Conservation (phyloP, 2,329 filamentous ascomycete genomes). For the Monosporascus sp. region DNA sequence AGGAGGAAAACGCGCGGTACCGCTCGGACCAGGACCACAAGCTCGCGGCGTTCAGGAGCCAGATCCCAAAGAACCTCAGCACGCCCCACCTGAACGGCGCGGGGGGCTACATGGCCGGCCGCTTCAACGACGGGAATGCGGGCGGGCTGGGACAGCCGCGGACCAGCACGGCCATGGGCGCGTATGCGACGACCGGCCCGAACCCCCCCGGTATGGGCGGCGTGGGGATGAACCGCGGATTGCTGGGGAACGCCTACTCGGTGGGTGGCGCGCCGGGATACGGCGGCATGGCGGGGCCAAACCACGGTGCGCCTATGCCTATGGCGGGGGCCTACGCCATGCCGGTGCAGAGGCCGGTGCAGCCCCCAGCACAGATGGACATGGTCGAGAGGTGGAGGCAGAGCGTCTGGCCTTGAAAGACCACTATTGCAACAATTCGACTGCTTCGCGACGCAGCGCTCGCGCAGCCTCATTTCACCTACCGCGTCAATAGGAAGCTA, state of each 20-base stretch:
- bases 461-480: not conserved
- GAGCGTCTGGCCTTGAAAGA: constrained; percentile 21
- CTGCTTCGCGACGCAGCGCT: too few species aligned
- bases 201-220: not conserved
- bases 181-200: constrained; percentile 10
- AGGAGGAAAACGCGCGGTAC: constrained; percentile 36
- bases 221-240: constrained; percentile 8
- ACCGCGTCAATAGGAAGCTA: too few species aligned
- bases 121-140: constrained; percentile 50
- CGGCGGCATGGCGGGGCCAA: constrained; percentile 2
- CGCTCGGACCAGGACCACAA: constrained; percentile 41
- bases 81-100: constrained; percentile 27
- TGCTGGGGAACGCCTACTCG: constrained; percentile 18
- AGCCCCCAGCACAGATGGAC: constrained; percentile 25
- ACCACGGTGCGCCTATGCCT: constrained; percentile 8
- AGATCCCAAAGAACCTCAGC: constrained; percentile 42
- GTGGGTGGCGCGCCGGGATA: constrained; percentile 11
- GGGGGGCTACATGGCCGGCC: constrained; percentile 46
- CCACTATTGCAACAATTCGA: too few species aligned
- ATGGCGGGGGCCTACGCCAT: constrained; percentile 18
- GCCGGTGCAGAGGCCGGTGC: constrained; percentile 12
- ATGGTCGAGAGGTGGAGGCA: constrained; percentile 30
- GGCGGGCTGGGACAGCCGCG: constrained; percentile 29
- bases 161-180: constrained; percentile 15
- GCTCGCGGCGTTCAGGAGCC: constrained; percentile 42